Base-by-base conservation (phyloP, 441 rosid genomes). In the Gossypium gossypioides region DNA sequence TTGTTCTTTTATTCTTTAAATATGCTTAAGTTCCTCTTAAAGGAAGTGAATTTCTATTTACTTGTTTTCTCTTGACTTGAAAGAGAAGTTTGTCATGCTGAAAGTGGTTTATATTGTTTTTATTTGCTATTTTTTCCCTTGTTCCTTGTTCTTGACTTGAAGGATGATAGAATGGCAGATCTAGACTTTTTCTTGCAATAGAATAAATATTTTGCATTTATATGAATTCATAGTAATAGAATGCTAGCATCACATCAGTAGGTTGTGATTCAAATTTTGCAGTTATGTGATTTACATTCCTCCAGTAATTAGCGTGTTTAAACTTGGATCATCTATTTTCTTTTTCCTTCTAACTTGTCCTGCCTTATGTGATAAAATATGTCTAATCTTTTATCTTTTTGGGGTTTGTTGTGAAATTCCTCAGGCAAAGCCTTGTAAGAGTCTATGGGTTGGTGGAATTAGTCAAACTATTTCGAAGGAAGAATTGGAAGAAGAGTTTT, bases 361-460 rank as follows among this genome's bases (percentile, higher is more conserved):
- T 40, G 46, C 46, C 46, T 9, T 40, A 40, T 40, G 46, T 9
- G 46, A 40, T 40, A 40, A 40, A 40, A 2, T 0, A 40, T 40
- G 46, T 40, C 46, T 64, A 19, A 42, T 10, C 16, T 42, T 25
- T 60, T 46, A 3, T 70, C 25, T 13, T 16, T 6, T 32, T 15
- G 57, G 12, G 6, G 19, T 56, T 42, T 66, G 13, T 15, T 27
- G 56, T 58, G 56, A 13, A 54, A 18, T 27, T 18, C 34, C n/a
- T 19, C 87, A 95, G 99, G 97, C 97, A 71, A 92, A 82, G 76
- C 91, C 97, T 71, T 81, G 81, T 71, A 92, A 88, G 81, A 79
- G 84, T 69, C 82, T 92, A 12, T 92, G 97, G 97, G 90, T 95
- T 56, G 97, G 99, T 79, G 99, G 97, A 75, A 84, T 92, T 74